Evolutionary conservation across 306 rosid genomes (phyloP), one percentile per base, ranked within the genome.

Genomic region (Sophora flavescens): DNA sequence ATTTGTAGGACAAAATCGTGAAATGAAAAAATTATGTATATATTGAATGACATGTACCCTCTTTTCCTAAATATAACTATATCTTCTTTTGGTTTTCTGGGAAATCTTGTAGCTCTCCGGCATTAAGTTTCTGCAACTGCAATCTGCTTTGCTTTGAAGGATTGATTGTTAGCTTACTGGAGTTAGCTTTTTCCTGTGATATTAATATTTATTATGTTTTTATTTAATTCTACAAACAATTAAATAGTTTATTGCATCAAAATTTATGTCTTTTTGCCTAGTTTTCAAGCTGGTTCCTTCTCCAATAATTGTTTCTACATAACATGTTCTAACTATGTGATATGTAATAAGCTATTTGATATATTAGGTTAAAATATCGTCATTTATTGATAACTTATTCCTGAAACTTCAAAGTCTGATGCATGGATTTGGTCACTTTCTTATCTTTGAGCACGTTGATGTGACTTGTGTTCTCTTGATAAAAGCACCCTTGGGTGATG

Each of bases 11-110:
- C 76, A 84, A 68, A 85, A 61, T 75, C 61, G 39, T 76, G 85
- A 79, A 87, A 83, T 79, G 70, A 86, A 75, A 86, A 75, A 70
- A 3, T 84, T 69, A 28, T 93, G 89, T 93, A 85, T 65, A 88
- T 90, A 74, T 22, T 36, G 66, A 68, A 72, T 60, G 73, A 47
- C 48, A 30, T 73, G 84, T 56, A 64, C 26, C 57, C 39, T 39
- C 12, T 26, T 58, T 3, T 30, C 53, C 41, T 70, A 54, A 11
- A 59, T 68, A 59, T 74, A 50, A 14, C 58, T 51, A 16, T 44
- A 36, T 3, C 58, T 5, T 44, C 8, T 16, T 6, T 18, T 39
- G 30, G 9, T 38, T 57, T 59, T 70, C 62, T 65, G 47, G 77
- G 47, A 18, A 78, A 41, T 4, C 5, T 14, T 60, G 4, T 22